phyloP scores from a whole-genome alignment of 345 rosid genomes.

The Aethionema arabicum region DNA sequence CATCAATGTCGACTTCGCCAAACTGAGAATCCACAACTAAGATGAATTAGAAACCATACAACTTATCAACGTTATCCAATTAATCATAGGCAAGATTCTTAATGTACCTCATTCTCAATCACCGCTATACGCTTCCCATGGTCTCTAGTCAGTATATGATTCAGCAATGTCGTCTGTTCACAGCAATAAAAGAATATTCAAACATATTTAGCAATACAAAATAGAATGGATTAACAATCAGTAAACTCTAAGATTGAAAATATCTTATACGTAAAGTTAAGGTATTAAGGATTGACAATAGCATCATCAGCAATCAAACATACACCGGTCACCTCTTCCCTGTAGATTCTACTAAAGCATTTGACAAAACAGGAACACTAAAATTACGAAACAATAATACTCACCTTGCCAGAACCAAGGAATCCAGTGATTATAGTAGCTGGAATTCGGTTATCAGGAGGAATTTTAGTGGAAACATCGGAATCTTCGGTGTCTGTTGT shows the following conservation, averaged over 20 bases:
- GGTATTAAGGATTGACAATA: too few species aligned
- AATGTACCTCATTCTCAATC: conserved; percentile 85
- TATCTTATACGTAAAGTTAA: too few species aligned
- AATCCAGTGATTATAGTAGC: conserved; percentile 96
- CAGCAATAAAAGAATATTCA: neutral
- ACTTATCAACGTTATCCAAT: neutral
- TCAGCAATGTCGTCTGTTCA: conserved; percentile 83
- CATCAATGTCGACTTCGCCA: conserved; percentile 96
- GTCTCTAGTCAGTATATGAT: conserved; percentile 90
- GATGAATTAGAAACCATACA: neutral
- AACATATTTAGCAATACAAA: conserved; percentile 3
- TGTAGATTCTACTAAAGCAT: neutral
- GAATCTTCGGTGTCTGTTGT: conserved; percentile 58
- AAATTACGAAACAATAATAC: conserved; percentile 2
- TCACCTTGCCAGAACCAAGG: conserved; percentile 91
- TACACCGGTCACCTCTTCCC: neutral
- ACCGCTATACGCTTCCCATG: conserved; percentile 97
- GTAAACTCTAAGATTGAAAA: neutral
- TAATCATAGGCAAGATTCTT: neutral
- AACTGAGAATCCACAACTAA: conserved; percentile 46
- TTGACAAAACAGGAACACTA: conserved; percentile 5
- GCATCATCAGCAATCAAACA: too few species aligned
- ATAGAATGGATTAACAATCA: neutral
- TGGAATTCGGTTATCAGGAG: conserved; percentile 80
- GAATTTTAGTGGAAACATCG: conserved; percentile 65